phyloP scores from a whole-genome alignment of 257 asterid species.

The Mentha longifolia region DNA sequence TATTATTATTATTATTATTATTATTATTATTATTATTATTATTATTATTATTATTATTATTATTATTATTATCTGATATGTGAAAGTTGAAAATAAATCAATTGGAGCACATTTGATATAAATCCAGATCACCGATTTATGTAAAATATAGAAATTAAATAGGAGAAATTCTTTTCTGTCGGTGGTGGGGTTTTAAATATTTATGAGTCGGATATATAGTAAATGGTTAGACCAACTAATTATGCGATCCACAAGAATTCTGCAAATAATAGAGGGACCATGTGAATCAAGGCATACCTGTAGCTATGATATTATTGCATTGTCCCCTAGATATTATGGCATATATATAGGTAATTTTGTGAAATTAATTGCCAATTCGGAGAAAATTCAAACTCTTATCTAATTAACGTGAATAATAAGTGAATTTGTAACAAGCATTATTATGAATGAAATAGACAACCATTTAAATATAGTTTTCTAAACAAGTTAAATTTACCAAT shows the following conservation, averaged over 20 bases:
- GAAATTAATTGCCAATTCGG: background rate
- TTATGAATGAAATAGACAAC: no score
- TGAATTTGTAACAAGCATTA: no score
- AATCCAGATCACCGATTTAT: background rate
- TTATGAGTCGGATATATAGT: background rate
- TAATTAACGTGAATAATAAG: background rate
- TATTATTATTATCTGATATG: background rate
- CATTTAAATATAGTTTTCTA: no score
- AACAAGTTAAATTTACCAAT: no score
- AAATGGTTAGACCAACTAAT: conserved; percentile 34
- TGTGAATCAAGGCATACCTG: conserved; percentile 32
- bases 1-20: background rate
- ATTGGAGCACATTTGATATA: background rate
- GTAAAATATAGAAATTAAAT: background rate
- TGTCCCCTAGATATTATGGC: background rate
- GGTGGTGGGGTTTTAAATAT: conserved; percentile 35
- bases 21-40: background rate
- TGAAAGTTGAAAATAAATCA: background rate
- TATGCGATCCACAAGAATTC: conserved; percentile 33
- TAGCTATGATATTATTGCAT: background rate
- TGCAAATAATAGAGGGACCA: conserved; percentile 36
- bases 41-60: background rate
- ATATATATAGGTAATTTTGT: background rate
- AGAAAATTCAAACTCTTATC: conserved; percentile 5
- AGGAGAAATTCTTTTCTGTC: conserved; percentile 32